A percentile compares a stretch with the other conserved stretches of the same genome.
phyloP scores from a whole-genome alignment of 345 rosid species.

The Linum tenue region DNA sequence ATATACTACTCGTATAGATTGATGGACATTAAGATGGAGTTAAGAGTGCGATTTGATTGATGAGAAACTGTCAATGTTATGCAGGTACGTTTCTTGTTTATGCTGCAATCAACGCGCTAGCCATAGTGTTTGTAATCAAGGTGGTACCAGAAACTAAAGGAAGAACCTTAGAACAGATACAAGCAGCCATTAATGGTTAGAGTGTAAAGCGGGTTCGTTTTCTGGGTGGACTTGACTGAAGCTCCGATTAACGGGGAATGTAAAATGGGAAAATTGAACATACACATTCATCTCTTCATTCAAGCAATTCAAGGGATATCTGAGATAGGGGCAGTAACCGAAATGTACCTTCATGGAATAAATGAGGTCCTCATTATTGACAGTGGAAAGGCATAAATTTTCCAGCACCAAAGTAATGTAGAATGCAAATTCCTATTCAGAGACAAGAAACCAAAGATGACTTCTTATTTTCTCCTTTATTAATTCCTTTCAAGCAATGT shows the following conservation, averaged over 20 bases:
- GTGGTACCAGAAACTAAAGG: slow-evolving; percentile 93
- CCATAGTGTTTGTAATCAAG: slow-evolving; percentile 41
- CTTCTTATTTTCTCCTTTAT: too few relatives aligned
- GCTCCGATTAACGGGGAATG: too few relatives aligned
- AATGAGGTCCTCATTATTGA: slow-evolving; percentile 35
- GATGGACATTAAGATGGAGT: too few relatives aligned
- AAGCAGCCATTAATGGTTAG: slow-evolving; percentile 36
- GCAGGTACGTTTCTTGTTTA: slow-evolving; percentile 59
- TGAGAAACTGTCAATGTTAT: not conserved
- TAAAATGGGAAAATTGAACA: too few relatives aligned
- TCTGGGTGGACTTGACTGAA: too few relatives aligned
- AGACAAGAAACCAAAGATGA: slow-evolving; percentile 1
- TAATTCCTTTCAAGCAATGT: too few relatives aligned
- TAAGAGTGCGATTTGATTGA: not conserved
- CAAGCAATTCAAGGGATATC: too few relatives aligned
- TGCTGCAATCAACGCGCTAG: slow-evolving; percentile 56
- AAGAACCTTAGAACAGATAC: slow-evolving; percentile 78
- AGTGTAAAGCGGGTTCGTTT: too few relatives aligned
- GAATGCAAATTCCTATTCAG: slow-evolving; percentile 28
- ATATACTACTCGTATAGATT: not conserved
- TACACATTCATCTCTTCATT: too few relatives aligned
- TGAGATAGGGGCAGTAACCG: too few relatives aligned
- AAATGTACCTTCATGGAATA: slow-evolving; percentile 28
- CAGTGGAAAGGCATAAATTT: slow-evolving; percentile 30
- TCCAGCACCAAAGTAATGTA: slow-evolving; percentile 32